Percentiles rank a stretch among this genome's conserved stretches.
phyloP scores from a whole-genome alignment of 192 early-diverging fungal species.

The Podila horticola region DNA sequence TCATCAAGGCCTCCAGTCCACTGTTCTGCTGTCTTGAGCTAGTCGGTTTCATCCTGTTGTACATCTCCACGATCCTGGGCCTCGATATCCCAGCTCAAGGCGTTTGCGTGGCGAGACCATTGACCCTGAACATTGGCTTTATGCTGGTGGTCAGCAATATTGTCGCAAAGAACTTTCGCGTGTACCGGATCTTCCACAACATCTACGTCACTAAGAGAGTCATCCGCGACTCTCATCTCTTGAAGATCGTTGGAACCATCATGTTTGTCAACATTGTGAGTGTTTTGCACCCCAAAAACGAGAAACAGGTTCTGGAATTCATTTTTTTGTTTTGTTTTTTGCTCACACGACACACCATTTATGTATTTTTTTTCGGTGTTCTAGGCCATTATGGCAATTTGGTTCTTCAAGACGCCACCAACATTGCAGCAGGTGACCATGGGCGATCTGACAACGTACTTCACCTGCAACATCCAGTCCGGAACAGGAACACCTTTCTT shows the following conservation, averaged over 20 bases:
- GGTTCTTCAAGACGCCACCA: conserved; percentile 38
- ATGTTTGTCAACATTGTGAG: conserved; percentile 47
- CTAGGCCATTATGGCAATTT: conserved; percentile 40
- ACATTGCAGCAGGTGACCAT: conserved; percentile 11
- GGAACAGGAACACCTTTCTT: conserved; percentile 23
- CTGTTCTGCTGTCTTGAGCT: conserved; percentile 58
- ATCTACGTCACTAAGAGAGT: conserved; percentile 48
- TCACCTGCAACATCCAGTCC: conserved; percentile 11
- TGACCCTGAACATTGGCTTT: conserved; percentile 52
- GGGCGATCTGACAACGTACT: conserved; percentile 34
- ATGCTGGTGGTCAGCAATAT: conserved; percentile 58
- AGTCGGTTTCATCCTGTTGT: conserved; percentile 47
- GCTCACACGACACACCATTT: not conserved
- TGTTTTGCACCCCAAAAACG: not conserved
- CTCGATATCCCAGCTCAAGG: conserved; percentile 28
- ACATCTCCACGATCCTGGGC: conserved; percentile 35
- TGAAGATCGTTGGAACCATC: conserved; percentile 42
- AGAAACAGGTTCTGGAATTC: too few species aligned
- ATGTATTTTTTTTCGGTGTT: not conserved
- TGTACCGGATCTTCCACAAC: conserved; percentile 54
- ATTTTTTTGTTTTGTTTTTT: too few species aligned
- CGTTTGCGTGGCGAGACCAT: conserved; percentile 43
- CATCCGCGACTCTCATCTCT: conserved; percentile 41
- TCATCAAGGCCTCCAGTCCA: conserved; percentile 58
- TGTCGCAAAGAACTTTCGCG: conserved; percentile 60